Conservation (phyloP, 73 alveolate genomes). For the Symbiodinium pilosum region DNA sequence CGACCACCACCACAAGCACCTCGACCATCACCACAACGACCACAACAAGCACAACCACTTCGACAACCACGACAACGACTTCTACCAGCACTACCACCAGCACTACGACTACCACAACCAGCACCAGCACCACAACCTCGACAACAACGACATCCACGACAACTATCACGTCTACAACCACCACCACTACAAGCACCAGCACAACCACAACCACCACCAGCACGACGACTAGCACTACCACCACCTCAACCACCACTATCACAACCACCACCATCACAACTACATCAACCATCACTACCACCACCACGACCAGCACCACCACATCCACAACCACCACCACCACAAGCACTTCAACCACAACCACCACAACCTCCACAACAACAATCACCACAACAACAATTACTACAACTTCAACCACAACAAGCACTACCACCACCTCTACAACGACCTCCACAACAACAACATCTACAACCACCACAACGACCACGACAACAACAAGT, state of each 20-base stretch:
- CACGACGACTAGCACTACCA: not conserved
- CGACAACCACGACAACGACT: too few relatives aligned
- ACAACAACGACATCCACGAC: not conserved
- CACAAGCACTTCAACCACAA: constrained; percentile 12
- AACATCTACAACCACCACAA: not conserved
- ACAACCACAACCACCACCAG: not conserved
- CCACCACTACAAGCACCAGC: not conserved
- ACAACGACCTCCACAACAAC: not conserved
- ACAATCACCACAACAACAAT: not conserved
- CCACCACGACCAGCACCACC: not conserved
- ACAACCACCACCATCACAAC: not conserved
- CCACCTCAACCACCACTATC: not conserved
- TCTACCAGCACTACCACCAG: too few relatives aligned
- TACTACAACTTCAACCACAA: not conserved
- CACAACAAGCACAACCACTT: too few relatives aligned
- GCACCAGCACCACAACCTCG: not conserved
- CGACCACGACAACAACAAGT: not conserved
- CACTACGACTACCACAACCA: not conserved
- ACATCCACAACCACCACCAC: constrained; percentile 20
- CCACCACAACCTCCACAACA: constrained; percentile 19
- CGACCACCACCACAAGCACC: too few relatives aligned
- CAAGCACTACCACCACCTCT: constrained; percentile 6
- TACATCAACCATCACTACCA: not conserved
- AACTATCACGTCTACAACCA: not conserved
- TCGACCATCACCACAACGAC: too few relatives aligned